Base-by-base conservation (phyloP, 805 yeast species). In the Clavispora carvajalis region DNA sequence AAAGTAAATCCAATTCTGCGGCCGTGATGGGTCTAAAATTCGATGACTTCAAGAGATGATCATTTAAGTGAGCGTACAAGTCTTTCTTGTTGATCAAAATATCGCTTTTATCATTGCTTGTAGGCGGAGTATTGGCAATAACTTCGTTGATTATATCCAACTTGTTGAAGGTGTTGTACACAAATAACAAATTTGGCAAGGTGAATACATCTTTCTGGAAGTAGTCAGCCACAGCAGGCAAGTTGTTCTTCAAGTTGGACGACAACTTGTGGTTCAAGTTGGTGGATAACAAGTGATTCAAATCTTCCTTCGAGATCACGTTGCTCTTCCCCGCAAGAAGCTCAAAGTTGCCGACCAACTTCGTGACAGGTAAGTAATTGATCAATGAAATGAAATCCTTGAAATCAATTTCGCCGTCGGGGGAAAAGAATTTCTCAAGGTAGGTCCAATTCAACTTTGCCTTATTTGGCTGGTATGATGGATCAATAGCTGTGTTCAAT, bases 41-140 rank as follows among this genome's bases (percentile, higher is more conserved):
- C 22, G 70, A 59, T 8, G 69, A 62, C 43, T 67, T 68, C 44
- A 68, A 59, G 37, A 68, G 58, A 37, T 66, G 74, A 50, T 69
- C 73, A 47, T 66, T 67, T 53, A 69, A 61, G 43, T 67, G 73
- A 37, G 50, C 51, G 50, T 69, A 65, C 47, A 69, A 63, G 44
- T 69, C 72, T 19, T 48, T 37, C 45, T 68, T 68, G 52, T 65
- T 64, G 52, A 69, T 63, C 46, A 66, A 49, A 41, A 68, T 67
- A 43, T 69, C 73, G 30, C 60, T 55, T 41, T 65, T 68, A 38
- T 69, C 74, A 34, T 54, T 50, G 21, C 65, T 49, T 8, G 70
- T 67, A 6, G 74, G 73, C 8, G 74, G 73, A 28, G 71, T 62
- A 48, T 67, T 68, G 18, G 73, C 74, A 40, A 69, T 61, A 18